Conservation (phyloP, 441 rosid species). For the Adansonia madagascariensis region DNA sequence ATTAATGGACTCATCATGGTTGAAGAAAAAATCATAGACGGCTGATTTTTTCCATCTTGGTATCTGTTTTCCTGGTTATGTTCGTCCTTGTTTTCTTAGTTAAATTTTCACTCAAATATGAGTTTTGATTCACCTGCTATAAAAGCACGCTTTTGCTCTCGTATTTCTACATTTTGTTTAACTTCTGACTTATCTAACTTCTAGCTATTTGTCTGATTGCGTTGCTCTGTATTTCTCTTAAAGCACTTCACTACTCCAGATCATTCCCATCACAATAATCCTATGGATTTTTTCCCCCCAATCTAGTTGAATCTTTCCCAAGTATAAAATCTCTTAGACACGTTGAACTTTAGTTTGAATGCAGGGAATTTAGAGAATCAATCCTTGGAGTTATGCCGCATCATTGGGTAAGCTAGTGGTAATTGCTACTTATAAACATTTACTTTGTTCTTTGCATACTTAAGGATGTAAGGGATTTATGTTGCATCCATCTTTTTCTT, state of each 20-base stretch:
- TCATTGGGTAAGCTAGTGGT: slow-evolving; percentile 74
- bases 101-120: slow-evolving; percentile 3
- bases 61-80: neutral
- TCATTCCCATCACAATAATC: neutral
- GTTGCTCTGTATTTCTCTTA: slow-evolving; percentile 5
- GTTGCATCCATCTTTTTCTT: slow-evolving; percentile 33
- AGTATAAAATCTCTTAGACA: slow-evolving; percentile 40
- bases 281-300: neutral
- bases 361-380: slow-evolving; percentile 99
- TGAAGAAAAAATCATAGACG: neutral
- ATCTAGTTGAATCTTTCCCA: slow-evolving; percentile 24
- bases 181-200: slow-evolving; percentile 14
- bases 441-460: neutral
- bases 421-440: slow-evolving; percentile 8
- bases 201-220: slow-evolving; percentile 1
- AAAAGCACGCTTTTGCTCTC: neutral
- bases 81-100: neutral
- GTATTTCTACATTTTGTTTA: neutral
- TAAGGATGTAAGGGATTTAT: slow-evolving; percentile 24
- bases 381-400: slow-evolving; percentile 96
- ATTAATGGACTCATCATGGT: neutral
- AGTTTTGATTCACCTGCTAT: neutral
- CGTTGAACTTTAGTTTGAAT: slow-evolving; percentile 68
- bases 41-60: neutral
- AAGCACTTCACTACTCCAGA: neutral